Evolutionary conservation across 2,329 filamentous ascomycete species (phyloP), one percentile per base, ranked within the genome.

Genomic region (Penicillium sp.): DNA sequence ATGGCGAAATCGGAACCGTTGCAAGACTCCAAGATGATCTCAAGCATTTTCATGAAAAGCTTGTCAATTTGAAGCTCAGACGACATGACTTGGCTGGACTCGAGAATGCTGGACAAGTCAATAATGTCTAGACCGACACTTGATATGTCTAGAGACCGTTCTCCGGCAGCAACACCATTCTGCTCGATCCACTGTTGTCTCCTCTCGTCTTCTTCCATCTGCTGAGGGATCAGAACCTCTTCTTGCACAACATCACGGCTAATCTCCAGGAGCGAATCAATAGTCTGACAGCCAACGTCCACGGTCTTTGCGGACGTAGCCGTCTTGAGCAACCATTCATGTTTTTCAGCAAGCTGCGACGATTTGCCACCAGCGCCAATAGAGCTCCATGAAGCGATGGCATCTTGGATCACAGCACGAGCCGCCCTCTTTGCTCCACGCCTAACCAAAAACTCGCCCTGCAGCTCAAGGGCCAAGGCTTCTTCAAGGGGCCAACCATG

Each of bases 61-160:
- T 80, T 82, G 56, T 87, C 84, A 40, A 87, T 82, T 57, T 86
- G 80, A 16, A 87, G 75, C 63, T 87, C 84, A 15, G 83, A 86
- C 7, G 84, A 86, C 60, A 87, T 79, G 6, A 87, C 78, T 66
- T 86, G 84, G 51, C 82, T 86, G 27, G 83, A 86, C 61, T 86
- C 83, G 5, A 87, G 75, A 44, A 87, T 87, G 40, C 81, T 84
- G 3, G 82, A 82, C 16, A 87, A 67, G 66, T 87, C 85, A 52
- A 87, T 81, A 65, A 87, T 85, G 64, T 87, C 84, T 35, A 75
- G 60, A 7, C 74, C 74, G 41, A 75, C 72, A 27, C 72, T 68
- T 42, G 74, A 74, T 41, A 76, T 75, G 57, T 76, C 74, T 50
- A 76, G 59, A 9, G 71, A 70, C 25, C 70, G 71, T 40, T 75